Evolutionary conservation across 129 eudicot genomes (phyloP).

Genomic region (Tagetes patula): DNA sequence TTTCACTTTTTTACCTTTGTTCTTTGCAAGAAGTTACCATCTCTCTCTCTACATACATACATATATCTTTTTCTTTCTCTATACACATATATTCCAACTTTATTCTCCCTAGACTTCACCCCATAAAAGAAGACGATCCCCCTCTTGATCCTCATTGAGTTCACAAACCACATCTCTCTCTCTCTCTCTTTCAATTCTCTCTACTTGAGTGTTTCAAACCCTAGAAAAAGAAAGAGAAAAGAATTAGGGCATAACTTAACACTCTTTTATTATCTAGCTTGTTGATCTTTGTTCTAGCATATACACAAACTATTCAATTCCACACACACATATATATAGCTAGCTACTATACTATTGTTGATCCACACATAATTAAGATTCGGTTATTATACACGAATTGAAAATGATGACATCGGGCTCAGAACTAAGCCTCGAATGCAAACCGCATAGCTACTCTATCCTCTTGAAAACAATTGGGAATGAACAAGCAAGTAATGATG

Average conservation of each 20-base stretch:
- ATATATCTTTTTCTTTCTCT: constrained; percentile 32
- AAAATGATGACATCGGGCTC: constrained; percentile 68
- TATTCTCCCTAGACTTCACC: constrained; percentile 70
- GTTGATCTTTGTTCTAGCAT: constrained; percentile 38
- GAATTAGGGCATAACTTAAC: constrained; percentile 21
- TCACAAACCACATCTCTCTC: constrained; percentile 56
- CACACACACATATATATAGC: neutral
- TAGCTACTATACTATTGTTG: constrained; percentile 19
- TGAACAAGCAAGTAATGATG: constrained; percentile 20
- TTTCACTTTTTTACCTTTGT: constrained; percentile 48
- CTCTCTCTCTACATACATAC: constrained; percentile 29
- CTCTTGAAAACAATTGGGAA: constrained; percentile 66
- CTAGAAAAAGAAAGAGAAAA: constrained; percentile 35
- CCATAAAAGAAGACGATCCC: constrained; percentile 64
- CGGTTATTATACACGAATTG: neutral
- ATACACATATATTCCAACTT: constrained; percentile 38
- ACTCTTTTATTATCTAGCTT: constrained; percentile 31
- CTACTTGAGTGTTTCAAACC: constrained; percentile 41
- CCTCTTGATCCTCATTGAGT: constrained; percentile 78
- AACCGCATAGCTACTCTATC: constrained; percentile 73
- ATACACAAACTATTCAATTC: constrained; percentile 28
- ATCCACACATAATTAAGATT: constrained; percentile 31
- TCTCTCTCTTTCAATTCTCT: constrained; percentile 30
- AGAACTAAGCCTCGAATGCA: constrained; percentile 76
- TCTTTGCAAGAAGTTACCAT: constrained; percentile 84